A percentile compares a stretch with the other conserved stretches of the same genome.
These are phyloP conservation scores for Ustilago loliicola DNA, from an alignment of 1,284 basidiomycete species.

Conservation along the genomic window DNA sequence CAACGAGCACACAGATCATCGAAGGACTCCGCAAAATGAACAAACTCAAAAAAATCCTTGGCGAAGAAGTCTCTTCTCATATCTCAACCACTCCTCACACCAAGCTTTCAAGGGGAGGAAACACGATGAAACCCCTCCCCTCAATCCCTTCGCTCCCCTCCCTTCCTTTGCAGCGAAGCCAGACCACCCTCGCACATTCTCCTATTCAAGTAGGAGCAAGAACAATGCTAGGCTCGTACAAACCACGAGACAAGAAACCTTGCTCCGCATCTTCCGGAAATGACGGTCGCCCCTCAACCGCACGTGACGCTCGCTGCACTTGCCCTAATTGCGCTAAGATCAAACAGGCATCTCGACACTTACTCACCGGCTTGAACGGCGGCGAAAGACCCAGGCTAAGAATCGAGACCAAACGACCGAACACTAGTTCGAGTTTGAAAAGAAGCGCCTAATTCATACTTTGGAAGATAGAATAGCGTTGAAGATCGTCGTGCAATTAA, in stretches of 20 bases:
- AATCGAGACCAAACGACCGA: background rate
- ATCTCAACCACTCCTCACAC: background rate
- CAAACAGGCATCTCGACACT: background rate
- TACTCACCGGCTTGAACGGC: background rate
- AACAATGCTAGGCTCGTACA: conserved; percentile 13
- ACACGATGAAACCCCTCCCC: conserved; percentile 27
- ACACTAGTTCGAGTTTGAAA: background rate
- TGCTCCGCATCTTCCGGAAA: background rate
- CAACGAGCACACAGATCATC: conserved; percentile 41
- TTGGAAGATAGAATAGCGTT: background rate
- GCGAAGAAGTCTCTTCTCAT: conserved; percentile 27
- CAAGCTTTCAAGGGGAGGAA: background rate
- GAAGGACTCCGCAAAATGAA: conserved; percentile 28
- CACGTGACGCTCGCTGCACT: background rate
- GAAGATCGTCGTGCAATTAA: background rate
- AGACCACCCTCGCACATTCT: background rate
- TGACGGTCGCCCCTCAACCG: conserved; percentile 1
- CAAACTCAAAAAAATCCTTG: conserved; percentile 41
- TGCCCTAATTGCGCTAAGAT: background rate
- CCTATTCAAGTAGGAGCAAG: background rate
- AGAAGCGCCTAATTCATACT: background rate
- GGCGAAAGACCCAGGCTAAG: background rate
- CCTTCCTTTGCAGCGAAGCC: conserved; percentile 13
- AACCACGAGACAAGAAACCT: conserved; percentile 1
- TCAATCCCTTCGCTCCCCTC: conserved; percentile 7